These are phyloP conservation scores for Colletotrichum sp. DNA, from an alignment of 2,329 filamentous ascomycete species.

Conservation along the genomic window DNA sequence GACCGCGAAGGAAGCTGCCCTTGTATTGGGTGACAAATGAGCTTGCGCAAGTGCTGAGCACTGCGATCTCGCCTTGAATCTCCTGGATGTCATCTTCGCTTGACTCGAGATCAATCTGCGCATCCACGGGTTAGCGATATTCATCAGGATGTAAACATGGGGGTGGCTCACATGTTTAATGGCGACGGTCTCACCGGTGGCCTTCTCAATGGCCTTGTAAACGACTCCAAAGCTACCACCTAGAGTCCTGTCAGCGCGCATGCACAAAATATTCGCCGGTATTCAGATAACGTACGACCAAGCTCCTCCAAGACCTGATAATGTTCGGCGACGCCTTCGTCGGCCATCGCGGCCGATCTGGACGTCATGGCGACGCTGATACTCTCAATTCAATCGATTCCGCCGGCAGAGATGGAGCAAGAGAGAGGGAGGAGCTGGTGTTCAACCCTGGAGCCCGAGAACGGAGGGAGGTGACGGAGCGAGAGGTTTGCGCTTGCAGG, in stretches of 20 bases:
- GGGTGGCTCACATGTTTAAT: constrained; percentile 85
- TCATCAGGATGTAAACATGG: neutral
- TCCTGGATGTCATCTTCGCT: constrained; percentile 98
- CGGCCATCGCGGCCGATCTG: constrained; percentile 48
- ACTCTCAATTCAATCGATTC: neutral
- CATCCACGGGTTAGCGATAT: neutral
- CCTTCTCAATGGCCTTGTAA: constrained; percentile 93
- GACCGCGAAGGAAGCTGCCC: constrained; percentile 91
- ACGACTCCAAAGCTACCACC: constrained; percentile 96
- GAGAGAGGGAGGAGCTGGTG: constrained; percentile 16
- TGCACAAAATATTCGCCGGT: neutral
- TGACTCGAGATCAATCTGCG: constrained; percentile 95
- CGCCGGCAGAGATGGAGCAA: constrained; percentile 4
- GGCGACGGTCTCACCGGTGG: constrained; percentile 90
- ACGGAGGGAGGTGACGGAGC: constrained; percentile 12
- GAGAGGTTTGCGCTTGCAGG: neutral
- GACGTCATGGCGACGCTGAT: constrained; percentile 12
- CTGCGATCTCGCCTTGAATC: constrained; percentile 95
- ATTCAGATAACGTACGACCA: constrained; percentile 70
- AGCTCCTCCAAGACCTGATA: constrained; percentile 97
- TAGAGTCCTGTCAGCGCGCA: constrained; percentile 38
- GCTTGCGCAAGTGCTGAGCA: constrained; percentile 93
- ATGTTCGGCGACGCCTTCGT: constrained; percentile 76
- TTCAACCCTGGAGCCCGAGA: constrained; percentile 14
- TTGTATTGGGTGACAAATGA: constrained; percentile 96